These are phyloP conservation scores for Besnoitia besnoiti DNA, from an alignment of 169 alveolate species.

Conservation along the genomic window DNA sequence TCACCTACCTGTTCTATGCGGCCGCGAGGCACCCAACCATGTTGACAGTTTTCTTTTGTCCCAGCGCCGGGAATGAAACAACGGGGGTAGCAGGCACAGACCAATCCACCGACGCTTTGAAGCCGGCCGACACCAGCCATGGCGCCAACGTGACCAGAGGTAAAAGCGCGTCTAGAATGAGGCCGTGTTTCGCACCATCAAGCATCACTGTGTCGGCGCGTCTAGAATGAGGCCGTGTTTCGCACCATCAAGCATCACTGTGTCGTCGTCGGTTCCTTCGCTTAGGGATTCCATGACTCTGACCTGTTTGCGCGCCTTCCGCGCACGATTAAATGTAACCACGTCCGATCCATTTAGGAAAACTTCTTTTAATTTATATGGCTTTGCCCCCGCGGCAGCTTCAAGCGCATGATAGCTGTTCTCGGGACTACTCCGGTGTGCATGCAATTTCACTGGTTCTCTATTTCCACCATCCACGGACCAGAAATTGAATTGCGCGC, in stretches of 20 bases:
- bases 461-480: not conserved
- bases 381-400: not conserved
- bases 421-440: not conserved
- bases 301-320: not conserved
- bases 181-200: not conserved
- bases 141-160: slow-evolving; percentile 18
- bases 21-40: not conserved
- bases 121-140: slow-evolving; percentile 1
- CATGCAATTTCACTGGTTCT: not conserved
- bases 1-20: not conserved
- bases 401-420: not conserved
- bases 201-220: not conserved
- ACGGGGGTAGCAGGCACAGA: not conserved
- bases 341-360: not conserved
- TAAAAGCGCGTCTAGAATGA: not conserved
- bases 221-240: too few relatives aligned
- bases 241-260: not conserved
- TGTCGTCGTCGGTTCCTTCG: not conserved
- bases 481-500: not conserved
- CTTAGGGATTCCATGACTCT: not conserved
- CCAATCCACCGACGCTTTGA: not conserved
- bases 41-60: not conserved
- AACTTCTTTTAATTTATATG: not conserved
- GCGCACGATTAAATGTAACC: not conserved
- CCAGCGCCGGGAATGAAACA: slow-evolving; percentile 17